Evolutionary conservation across 805 yeast genomes (phyloP), one percentile per base, ranked within the genome.

Genomic region (Helenozyma baotianmanensis): DNA sequence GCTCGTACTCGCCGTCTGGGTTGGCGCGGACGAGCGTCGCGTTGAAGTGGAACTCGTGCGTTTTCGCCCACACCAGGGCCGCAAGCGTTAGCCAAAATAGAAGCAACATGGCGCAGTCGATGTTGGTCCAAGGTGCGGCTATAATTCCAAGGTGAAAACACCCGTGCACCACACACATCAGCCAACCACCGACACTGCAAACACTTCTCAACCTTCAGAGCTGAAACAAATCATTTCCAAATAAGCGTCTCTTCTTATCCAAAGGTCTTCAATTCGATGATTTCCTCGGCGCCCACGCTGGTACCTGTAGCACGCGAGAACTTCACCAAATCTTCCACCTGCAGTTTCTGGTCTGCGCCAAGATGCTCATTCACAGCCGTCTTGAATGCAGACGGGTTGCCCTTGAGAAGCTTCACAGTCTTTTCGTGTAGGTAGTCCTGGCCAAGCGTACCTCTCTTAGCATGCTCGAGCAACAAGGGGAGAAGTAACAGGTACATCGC

Each of bases 1-100:
- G 57, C 34, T 62, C 68, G 27, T 48, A 48, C 15, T 57, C 44
- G 4, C 83, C 83, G 41, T 80, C 86, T 1, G 84, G 82, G 48
- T 72, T 74, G 28, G 72, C 74, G 6, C 23, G 25, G 2, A 64
- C 60, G 39, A 61, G 62, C n/a, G 61, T 46, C 11, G 58, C 58
- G 37, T 64, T 61, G 48, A 65, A 67, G 43, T 57, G 42, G 34
- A 44, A 65, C 30, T 47, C 48, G 34, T 58, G 70, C 10, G 62
- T 56, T 24, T 54, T 39, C 9, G 56, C 59, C 17, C 18, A 26
- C 9, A 25, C 47, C 19, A 23, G 25, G 6, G 30, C 13, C 5
- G 31, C n/a, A 17, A 39, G 19, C 7, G 19, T 8, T 5, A 17
- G 19, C 19, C 19, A 17, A 6, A 17, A 8, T 6, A 17, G 19